phyloP scores from a whole-genome alignment of 352 stramenopile species.

The Plasmopara halstedii region DNA sequence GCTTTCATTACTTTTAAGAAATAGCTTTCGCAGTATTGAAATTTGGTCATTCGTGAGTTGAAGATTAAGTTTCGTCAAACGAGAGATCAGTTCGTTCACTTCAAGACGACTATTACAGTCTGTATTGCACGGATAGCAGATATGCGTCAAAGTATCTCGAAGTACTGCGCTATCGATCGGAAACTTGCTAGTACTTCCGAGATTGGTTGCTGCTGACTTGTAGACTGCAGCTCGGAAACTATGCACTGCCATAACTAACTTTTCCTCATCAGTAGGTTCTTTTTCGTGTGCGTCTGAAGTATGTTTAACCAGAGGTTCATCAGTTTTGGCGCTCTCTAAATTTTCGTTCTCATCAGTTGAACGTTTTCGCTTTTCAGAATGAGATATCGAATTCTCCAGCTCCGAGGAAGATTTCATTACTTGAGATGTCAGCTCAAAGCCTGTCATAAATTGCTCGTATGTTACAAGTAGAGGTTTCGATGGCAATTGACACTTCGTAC shows the following conservation, averaged over 20 bases:
- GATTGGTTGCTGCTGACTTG: constrained; percentile 24
- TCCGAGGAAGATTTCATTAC: neutral
- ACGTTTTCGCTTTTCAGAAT: neutral
- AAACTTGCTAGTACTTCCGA: constrained; percentile 19
- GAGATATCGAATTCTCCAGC: neutral
- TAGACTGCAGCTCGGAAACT: constrained; percentile 35
- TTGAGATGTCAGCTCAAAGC: constrained; percentile 35
- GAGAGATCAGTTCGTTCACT: constrained; percentile 38
- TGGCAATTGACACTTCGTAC: constrained; percentile 31
- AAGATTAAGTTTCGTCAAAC: constrained; percentile 46
- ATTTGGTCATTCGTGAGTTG: constrained; percentile 31
- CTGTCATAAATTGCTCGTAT: constrained; percentile 39
- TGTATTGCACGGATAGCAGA: constrained; percentile 52
- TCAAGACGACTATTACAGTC: constrained; percentile 50
- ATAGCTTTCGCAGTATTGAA: constrained; percentile 46
- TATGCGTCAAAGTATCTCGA: constrained; percentile 34
- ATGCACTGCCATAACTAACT: constrained; percentile 26
- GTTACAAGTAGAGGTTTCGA: constrained; percentile 37
- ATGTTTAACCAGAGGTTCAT: neutral
- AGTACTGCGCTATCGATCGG: constrained; percentile 40
- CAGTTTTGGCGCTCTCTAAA: neutral
- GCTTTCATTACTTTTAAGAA: constrained; percentile 24
- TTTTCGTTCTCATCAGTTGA: neutral
- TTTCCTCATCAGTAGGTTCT: constrained; percentile 20
- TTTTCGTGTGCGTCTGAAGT: neutral